A percentile compares a stretch with the other conserved stretches of the same genome.
Conservation (phyloP, 108 stramenopile species). For the Discostella stelligeroides region DNA sequence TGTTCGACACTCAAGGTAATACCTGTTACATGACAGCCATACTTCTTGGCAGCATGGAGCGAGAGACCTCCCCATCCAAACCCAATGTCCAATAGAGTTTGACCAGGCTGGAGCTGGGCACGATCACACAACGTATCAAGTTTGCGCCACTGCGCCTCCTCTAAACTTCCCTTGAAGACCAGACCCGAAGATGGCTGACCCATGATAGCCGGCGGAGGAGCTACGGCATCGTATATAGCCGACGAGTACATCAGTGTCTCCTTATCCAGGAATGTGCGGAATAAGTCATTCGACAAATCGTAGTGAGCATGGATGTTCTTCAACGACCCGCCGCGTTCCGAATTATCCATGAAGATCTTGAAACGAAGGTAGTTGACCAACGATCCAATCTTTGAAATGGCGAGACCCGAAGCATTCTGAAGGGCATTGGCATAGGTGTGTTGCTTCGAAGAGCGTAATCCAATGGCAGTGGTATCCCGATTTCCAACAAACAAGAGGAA, state of each 20-base stretch:
- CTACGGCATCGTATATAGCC: conserved; percentile 86
- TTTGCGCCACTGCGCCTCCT: conserved; percentile 96
- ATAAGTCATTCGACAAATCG: conserved; percentile 92
- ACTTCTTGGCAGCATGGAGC: conserved; percentile 89
- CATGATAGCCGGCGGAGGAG: conserved; percentile 33
- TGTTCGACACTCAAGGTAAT: conserved; percentile 97
- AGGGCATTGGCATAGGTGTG: conserved; percentile 66
- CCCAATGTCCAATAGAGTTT: conserved; percentile 92
- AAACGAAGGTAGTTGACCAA: conserved; percentile 86
- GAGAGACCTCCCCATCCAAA: conserved; percentile 97
- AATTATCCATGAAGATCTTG: conserved; percentile 92
- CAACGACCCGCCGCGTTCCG: conserved; percentile 76
- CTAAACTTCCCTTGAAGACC: conserved; percentile 69
- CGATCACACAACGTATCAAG: conserved; percentile 87
- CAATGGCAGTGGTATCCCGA: conserved; percentile 60
- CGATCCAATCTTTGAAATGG: conserved; percentile 85
- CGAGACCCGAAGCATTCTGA: conserved; percentile 72
- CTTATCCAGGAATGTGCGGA: conserved; percentile 87
- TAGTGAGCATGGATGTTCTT: conserved; percentile 98
- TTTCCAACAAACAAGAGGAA: conserved; percentile 89
- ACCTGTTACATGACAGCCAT: conserved; percentile 89
- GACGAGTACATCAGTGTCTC: conserved; percentile 92
- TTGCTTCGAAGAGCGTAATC: conserved; percentile 55
- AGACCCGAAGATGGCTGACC: conserved; percentile 51
- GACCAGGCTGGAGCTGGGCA: conserved; percentile 75